These are phyloP conservation scores for Neurospora tetraspora DNA, from an alignment of 495 filamentous ascomycete species.

Conservation along the genomic window DNA sequence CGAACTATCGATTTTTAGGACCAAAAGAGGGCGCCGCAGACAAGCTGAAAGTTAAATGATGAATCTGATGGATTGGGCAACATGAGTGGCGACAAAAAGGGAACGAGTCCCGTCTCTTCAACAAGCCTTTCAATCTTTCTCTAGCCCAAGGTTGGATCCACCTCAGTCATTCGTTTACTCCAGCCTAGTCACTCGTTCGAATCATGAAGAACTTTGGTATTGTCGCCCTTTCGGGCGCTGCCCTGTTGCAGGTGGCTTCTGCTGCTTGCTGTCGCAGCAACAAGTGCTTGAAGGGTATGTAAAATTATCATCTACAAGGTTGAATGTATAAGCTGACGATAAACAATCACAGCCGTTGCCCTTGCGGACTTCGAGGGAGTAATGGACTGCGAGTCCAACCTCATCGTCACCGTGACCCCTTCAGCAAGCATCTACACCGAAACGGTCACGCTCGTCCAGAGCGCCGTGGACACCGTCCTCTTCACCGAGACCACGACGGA, in stretches of 20 bases:
- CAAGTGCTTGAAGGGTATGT: constrained; percentile 2
- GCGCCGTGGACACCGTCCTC: background rate
- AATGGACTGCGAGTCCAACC: background rate
- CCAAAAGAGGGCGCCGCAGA: background rate
- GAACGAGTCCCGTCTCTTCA: background rate
- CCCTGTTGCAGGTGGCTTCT: background rate
- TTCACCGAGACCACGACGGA: constrained; percentile 4
- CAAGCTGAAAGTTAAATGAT: background rate
- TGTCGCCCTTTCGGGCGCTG: constrained; percentile 1
- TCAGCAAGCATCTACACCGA: background rate
- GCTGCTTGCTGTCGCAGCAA: constrained; percentile 4
- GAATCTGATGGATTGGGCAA: background rate
- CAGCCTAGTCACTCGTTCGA: constrained; percentile 2
- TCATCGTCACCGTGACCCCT: background rate
- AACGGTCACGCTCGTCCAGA: constrained; percentile 1
- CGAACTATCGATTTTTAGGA: background rate
- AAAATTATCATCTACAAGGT: background rate
- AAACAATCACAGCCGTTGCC: background rate
- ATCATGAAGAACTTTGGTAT: constrained; percentile 4
- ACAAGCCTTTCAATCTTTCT: background rate
- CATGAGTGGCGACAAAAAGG: background rate
- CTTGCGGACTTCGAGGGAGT: background rate
- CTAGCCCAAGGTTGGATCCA: background rate
- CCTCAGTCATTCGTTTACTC: constrained; percentile 3
- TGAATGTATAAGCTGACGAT: background rate